phyloP scores from a whole-genome alignment of 257 asterid genomes.

The Pogostemon cablin region DNA sequence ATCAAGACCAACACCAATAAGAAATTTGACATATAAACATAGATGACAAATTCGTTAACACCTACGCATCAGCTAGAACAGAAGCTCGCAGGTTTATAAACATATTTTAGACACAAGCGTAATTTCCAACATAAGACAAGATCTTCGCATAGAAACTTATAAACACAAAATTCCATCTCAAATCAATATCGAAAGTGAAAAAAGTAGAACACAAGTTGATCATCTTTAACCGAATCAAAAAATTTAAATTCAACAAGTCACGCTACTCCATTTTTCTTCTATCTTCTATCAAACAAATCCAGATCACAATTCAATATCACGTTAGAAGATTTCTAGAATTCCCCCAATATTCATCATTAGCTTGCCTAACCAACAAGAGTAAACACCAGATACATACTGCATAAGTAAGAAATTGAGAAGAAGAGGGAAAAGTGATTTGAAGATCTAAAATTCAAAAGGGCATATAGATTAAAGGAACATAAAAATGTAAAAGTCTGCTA shows the following conservation, averaged over 20 bases:
- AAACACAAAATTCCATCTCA: constrained; percentile 4
- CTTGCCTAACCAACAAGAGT: background rate
- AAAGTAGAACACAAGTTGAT: constrained; percentile 1
- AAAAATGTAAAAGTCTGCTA: background rate
- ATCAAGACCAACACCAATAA: constrained; percentile 25
- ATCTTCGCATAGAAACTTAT: background rate
- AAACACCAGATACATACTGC: constrained; percentile 16
- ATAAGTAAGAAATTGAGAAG: constrained; percentile 7
- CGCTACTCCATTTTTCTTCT: background rate
- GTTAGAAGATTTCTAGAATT: background rate
- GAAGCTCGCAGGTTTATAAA: background rate
- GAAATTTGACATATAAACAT: background rate
- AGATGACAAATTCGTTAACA: background rate
- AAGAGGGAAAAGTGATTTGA: background rate
- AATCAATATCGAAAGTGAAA: background rate
- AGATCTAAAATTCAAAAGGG: constrained; percentile 21
- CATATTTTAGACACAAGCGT: background rate
- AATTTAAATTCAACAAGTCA: background rate
- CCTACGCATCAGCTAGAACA: background rate
- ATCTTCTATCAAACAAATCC: constrained; percentile 21
- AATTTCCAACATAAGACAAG: background rate
- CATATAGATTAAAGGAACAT: background rate
- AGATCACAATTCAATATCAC: constrained; percentile 15
- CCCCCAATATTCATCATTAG: background rate
- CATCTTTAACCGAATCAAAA: constrained; percentile 13